phyloP scores from a whole-genome alignment of 805 yeast species.

The Saturnispora galanensis region DNA sequence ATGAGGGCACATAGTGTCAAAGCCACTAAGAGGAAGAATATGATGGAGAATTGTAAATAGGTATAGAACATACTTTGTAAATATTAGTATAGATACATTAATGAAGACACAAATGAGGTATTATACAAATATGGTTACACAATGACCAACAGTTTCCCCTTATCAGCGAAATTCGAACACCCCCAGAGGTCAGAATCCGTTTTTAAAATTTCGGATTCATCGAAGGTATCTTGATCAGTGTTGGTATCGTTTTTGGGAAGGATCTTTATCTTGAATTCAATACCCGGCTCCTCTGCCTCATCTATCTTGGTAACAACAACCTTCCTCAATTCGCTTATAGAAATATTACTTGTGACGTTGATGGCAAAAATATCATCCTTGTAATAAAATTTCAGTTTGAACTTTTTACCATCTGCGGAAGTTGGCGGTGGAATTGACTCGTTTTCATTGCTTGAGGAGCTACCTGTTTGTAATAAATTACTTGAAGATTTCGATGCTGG shows the following conservation, averaged over 20 bases:
- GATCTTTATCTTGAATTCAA: slow-evolving; percentile 18
- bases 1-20: slow-evolving; percentile 29
- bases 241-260: slow-evolving; percentile 23
- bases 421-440: slow-evolving; percentile 11
- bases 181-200: slow-evolving; percentile 22
- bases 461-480: neutral
- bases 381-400: slow-evolving; percentile 65
- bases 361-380: slow-evolving; percentile 77
- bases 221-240: slow-evolving; percentile 16
- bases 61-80: neutral
- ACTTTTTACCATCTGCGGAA: slow-evolving; percentile 23
- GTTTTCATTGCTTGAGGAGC: neutral
- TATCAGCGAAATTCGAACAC: slow-evolving; percentile 21
- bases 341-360: slow-evolving; percentile 20
- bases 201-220: slow-evolving; percentile 14
- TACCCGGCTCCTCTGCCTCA: slow-evolving; percentile 20
- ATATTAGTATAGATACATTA: neutral
- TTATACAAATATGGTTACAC: slow-evolving; percentile 9
- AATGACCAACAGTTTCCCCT: slow-evolving; percentile 26
- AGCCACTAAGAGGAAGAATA: slow-evolving; percentile 17
- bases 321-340: slow-evolving; percentile 19
- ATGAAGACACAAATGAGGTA: too few relatives aligned
- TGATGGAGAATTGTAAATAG: neutral
- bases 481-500: neutral
- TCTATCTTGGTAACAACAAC: slow-evolving; percentile 24